Evolutionary conservation across 2,329 filamentous ascomycete genomes (phyloP), one percentile per base, ranked within the genome.

Genomic region (Epichloe sp.): DNA sequence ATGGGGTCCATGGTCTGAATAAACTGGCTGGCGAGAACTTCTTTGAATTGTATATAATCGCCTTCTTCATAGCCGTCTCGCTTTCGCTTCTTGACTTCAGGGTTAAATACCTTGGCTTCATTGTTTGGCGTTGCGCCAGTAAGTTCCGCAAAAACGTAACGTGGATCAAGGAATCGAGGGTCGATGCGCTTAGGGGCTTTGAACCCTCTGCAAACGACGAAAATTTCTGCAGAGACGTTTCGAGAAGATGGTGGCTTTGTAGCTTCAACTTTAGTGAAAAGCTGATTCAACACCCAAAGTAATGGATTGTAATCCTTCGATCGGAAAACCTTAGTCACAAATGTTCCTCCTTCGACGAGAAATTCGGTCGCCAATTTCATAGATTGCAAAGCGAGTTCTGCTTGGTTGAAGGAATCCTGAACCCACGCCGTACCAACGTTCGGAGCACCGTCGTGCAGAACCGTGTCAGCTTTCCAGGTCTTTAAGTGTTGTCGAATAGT

Each of bases 341-440:
- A 97, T 8, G 84, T 91, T 56, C 93, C 93, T 44, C 90, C 88
- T 65, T 91, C 85, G 17, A 81, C 77, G 52, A 98, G 71, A 60
- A 98, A 98, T 58, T 98, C 91, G 0, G 89, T 95, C 3, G 93
- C 93, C 52, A 98, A 74, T 67, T 94, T 95, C 76, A 98, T 77
- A 8, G 88, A 86, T 65, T 95, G 87, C 51, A 98, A 73, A 12
- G 86, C 88, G 49, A 98, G 74, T 70, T 97, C 91, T 53, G 91
- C 93, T 70, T 98, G 93, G 55, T 91, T 91, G 77, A 95, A 98
- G 44, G 93, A 93, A 74, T 98, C 93, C 71, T 98, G 93, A 43
- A 90, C 86, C 93, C 93, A 98, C 0, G 93, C 90, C 0, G 89
- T 91, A 82, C 93, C 93, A 52, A 98, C 93, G 62, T 98, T 98